phyloP scores from a whole-genome alignment of 2,329 filamentous ascomycete species.

The Trichoderma cornu-damae region DNA sequence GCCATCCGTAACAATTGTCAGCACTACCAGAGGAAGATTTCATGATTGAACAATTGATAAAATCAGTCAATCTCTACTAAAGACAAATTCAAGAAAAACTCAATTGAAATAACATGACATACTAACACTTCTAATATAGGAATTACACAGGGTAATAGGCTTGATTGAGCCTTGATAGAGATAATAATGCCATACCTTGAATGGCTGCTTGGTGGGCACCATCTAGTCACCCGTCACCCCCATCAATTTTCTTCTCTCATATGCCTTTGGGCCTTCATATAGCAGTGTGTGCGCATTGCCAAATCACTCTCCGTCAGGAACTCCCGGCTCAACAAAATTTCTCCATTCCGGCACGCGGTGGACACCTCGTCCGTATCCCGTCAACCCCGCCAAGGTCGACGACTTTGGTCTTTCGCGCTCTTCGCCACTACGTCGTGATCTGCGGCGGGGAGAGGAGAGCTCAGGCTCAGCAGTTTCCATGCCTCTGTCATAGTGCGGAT shows the following conservation, averaged over 20 bases:
- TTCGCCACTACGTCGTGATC: constrained; percentile 26
- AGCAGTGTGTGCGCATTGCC: background rate
- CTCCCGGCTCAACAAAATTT: constrained; percentile 42
- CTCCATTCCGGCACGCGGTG: constrained; percentile 47
- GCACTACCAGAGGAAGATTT: too few relatives aligned
- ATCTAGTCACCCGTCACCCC: background rate
- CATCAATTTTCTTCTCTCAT: background rate
- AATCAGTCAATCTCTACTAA: too few relatives aligned
- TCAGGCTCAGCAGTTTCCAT: constrained; percentile 23
- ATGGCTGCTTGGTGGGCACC: too few relatives aligned
- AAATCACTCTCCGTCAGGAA: constrained; percentile 33
- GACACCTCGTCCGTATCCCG: constrained; percentile 41
- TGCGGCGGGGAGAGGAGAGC: constrained; percentile 26
- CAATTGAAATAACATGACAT: too few relatives aligned
- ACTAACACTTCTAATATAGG: too few relatives aligned
- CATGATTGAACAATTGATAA: too few relatives aligned
- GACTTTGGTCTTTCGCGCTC: constrained; percentile 31
- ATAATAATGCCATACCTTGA: too few relatives aligned
- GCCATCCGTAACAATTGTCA: too few relatives aligned
- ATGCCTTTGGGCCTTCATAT: background rate
- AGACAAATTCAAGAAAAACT: too few relatives aligned
- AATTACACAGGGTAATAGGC: too few relatives aligned
- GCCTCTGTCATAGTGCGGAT: constrained; percentile 14
- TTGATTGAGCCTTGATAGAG: too few relatives aligned
- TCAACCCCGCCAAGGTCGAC: constrained; percentile 46